Evolutionary conservation across 805 yeast species (phyloP).

Genomic region (Suhomyces emberorum): DNA sequence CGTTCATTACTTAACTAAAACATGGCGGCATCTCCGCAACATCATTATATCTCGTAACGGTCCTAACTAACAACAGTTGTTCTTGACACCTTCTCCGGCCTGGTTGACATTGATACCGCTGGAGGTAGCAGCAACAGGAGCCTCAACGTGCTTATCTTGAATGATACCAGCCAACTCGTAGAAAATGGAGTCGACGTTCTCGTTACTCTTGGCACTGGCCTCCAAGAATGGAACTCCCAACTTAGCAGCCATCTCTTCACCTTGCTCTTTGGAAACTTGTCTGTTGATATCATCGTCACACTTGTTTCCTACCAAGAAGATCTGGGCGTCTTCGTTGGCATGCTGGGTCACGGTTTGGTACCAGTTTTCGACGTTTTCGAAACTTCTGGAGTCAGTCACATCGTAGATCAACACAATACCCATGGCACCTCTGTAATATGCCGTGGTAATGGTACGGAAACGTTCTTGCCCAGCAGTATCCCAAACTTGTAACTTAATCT

Average conservation of each 20-base stretch:
- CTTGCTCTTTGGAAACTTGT: slow-evolving; percentile 86
- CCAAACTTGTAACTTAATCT: slow-evolving; percentile 93
- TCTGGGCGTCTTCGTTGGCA: slow-evolving; percentile 93
- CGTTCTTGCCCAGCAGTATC: slow-evolving; percentile 98
- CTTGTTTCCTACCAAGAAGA: slow-evolving; percentile 93
- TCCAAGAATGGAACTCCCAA: slow-evolving; percentile 89
- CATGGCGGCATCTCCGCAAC: too few species aligned
- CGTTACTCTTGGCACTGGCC: slow-evolving; percentile 92
- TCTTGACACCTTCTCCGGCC: slow-evolving; percentile 25
- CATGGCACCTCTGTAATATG: slow-evolving; percentile 87
- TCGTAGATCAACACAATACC: slow-evolving; percentile 83
- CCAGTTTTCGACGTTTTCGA: slow-evolving; percentile 93
- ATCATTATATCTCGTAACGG: too few species aligned
- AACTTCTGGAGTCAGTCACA: slow-evolving; percentile 86
- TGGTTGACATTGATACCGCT: slow-evolving; percentile 41
- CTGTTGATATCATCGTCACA: slow-evolving; percentile 86
- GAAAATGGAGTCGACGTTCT: slow-evolving; percentile 89
- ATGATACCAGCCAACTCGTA: slow-evolving; percentile 83
- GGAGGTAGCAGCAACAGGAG: slow-evolving; percentile 22
- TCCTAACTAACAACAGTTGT: slow-evolving; percentile 38
- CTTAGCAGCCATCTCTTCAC: slow-evolving; percentile 81
- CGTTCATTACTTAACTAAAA: too few species aligned
- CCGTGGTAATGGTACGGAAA: slow-evolving; percentile 91
- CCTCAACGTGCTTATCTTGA: slow-evolving; percentile 66
- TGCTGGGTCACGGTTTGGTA: slow-evolving; percentile 93